These are phyloP conservation scores for Aegilops umbellulata DNA, from an alignment of 176 grass and related monocot species.

Conservation along the genomic window DNA sequence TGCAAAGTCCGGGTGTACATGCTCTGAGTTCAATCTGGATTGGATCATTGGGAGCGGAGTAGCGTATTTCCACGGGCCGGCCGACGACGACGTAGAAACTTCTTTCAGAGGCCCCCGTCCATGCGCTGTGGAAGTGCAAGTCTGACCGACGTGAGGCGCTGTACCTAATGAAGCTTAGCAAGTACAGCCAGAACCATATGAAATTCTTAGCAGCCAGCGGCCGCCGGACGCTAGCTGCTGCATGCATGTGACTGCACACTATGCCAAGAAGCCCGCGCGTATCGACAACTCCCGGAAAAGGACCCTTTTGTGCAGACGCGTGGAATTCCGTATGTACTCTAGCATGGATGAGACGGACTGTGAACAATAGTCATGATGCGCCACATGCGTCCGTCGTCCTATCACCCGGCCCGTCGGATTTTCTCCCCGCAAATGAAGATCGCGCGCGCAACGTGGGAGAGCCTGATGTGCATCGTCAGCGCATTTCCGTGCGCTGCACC, in stretches of 20 bases:
- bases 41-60: neutral
- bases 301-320: neutral
- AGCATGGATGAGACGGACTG: too few relatives aligned
- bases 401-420: neutral
- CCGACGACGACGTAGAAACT: neutral
- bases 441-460: neutral
- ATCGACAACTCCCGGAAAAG: neutral
- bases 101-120: neutral
- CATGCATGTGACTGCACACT: neutral
- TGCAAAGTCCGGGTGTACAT: too few relatives aligned
- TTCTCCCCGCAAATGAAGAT: neutral
- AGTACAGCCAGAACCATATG: neutral
- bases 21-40: neutral
- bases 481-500: neutral
- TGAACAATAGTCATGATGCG: neutral
- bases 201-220: neutral
- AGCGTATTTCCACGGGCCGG: neutral
- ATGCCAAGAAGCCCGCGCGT: neutral
- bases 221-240: neutral
- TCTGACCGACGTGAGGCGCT: neutral
- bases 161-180: neutral
- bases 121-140: neutral
- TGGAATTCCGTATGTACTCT: neutral
- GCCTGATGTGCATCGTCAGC: neutral
- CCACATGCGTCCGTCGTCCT: neutral